These are phyloP conservation scores for Solanum virginianum DNA, from an alignment of 257 asterid species.

Conservation along the genomic window DNA sequence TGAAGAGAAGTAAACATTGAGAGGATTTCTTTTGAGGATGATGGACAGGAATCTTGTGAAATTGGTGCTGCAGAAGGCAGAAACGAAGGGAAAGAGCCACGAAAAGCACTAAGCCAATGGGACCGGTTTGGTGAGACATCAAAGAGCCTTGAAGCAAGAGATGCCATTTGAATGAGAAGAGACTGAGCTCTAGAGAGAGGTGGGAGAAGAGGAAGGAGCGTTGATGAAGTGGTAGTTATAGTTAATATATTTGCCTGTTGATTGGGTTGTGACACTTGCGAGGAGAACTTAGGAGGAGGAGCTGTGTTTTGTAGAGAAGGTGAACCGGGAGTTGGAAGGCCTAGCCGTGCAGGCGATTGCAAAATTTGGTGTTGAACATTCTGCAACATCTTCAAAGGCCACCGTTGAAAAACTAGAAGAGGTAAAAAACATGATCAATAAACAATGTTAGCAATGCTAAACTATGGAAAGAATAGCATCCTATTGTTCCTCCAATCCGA, in stretches of 20 bases:
- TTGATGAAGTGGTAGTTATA: conserved; percentile 48
- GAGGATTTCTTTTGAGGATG: conserved; percentile 61
- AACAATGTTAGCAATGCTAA: background rate
- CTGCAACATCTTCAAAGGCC: conserved; percentile 41
- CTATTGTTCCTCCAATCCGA: background rate
- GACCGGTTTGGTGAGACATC: conserved; percentile 83
- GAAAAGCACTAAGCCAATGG: conserved; percentile 70
- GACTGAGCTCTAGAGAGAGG: conserved; percentile 92
- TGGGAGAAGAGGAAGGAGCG: conserved; percentile 84
- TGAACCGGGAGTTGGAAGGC: conserved; percentile 75
- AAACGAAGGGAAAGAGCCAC: conserved; percentile 76
- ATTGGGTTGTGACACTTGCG: conserved; percentile 35
- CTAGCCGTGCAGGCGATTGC: conserved; percentile 92
- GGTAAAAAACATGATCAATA: background rate
- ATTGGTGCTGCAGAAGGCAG: conserved; percentile 49
- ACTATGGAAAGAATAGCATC: background rate
- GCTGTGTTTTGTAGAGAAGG: conserved; percentile 63
- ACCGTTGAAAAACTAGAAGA: background rate
- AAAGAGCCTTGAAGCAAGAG: conserved; percentile 67
- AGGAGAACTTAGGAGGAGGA: conserved; percentile 47
- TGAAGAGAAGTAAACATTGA: conserved; percentile 54
- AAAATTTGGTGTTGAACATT: conserved; percentile 69
- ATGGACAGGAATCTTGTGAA: conserved; percentile 32
- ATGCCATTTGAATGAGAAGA: conserved; percentile 75
- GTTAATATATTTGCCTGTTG: conserved; percentile 31